Conservation (phyloP, 164 flowering plant species). For the Vitis cinerea region DNA sequence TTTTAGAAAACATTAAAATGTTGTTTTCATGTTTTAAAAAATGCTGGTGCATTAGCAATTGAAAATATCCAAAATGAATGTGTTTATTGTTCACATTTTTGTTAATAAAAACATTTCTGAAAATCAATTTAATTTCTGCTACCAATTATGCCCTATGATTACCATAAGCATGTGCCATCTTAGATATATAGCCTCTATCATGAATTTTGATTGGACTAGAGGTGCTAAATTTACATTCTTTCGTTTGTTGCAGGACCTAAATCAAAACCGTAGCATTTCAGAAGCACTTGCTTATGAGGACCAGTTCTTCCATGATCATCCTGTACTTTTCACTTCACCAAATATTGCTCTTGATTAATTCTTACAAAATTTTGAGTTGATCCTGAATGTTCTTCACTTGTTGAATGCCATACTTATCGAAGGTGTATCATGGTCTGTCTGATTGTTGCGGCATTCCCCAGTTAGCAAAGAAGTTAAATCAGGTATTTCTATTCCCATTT, state of each 20-base stretch:
- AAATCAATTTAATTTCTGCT: no score
- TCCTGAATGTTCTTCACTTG: background rate
- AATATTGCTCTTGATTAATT: background rate
- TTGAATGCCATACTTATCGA: background rate
- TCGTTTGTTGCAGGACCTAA: slow-evolving; percentile 37
- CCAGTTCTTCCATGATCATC: slow-evolving; percentile 41
- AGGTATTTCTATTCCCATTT: slow-evolving; percentile 23
- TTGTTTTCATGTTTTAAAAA: no score
- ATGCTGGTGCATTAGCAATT: no score
- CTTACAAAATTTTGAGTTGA: background rate
- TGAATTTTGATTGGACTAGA: slow-evolving; percentile 1
- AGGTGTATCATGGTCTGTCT: slow-evolving; percentile 44
- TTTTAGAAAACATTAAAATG: no score
- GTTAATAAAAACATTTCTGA: no score
- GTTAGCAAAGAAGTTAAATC: slow-evolving; percentile 58
- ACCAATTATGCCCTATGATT: no score
- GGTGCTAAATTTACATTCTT: background rate
- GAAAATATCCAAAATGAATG: no score
- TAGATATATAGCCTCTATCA: background rate
- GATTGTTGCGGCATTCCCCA: slow-evolving; percentile 53
- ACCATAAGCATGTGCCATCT: background rate
- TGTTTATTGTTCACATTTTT: no score
- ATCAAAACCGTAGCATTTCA: slow-evolving; percentile 30
- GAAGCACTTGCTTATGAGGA: slow-evolving; percentile 53
- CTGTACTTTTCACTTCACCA: slow-evolving; percentile 30